Conservation (phyloP, 331 rosid species). For the Cucumis variabilis region DNA sequence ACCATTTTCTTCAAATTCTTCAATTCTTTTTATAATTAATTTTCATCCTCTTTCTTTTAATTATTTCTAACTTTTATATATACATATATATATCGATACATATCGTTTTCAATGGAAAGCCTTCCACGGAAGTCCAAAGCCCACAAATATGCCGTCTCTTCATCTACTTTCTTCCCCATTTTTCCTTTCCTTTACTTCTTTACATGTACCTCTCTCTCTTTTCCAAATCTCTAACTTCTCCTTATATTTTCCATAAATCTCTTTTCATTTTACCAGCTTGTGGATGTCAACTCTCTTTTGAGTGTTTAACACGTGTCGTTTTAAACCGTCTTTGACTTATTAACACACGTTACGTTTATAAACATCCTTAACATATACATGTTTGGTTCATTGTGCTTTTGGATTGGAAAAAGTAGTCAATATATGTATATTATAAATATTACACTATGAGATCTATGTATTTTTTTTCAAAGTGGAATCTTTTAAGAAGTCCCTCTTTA, state of each 20-base stretch:
- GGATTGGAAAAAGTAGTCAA: neutral
- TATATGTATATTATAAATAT: no score
- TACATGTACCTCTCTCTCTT: neutral
- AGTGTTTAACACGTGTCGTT: neutral
- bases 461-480: no score
- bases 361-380: no score
- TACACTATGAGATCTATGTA: no score
- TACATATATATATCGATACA: no score
- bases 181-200: neutral
- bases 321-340: neutral
- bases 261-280: neutral
- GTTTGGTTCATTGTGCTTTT: no score
- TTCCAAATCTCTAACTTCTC: neutral
- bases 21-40: neutral
- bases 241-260: no score
- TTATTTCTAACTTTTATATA: neutral
- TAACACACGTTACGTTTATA: no score
- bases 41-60: neutral
- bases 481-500: no score
- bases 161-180: neutral
- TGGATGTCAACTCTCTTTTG: neutral
- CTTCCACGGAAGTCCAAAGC: slow-evolving; percentile 27
- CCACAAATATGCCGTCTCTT: neutral
- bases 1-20: neutral
- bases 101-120: slow-evolving; percentile 21